phyloP scores from a whole-genome alignment of 352 stramenopile genomes.

The Pythium monospermum region DNA sequence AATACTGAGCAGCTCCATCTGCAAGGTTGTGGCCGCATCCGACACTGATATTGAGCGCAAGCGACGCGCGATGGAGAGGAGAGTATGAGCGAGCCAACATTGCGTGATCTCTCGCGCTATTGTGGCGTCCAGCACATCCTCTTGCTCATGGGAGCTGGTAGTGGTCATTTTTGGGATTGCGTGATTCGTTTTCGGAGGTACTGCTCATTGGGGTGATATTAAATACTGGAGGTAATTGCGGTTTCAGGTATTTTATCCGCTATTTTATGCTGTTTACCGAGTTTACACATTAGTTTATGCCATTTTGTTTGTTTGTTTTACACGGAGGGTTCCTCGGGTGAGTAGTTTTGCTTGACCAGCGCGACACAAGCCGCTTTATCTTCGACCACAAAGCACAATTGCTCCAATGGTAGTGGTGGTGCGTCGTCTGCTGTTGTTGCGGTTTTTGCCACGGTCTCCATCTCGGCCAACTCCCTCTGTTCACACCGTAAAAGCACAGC shows the following conservation, averaged over 20 bases:
- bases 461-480: constrained; percentile 17
- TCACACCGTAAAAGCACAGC: not conserved
- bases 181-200: no score
- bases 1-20: not conserved
- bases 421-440: not conserved
- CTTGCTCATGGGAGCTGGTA: no score
- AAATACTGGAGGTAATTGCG: no score
- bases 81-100: constrained; percentile 21
- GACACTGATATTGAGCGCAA: not conserved
- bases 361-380: constrained; percentile 27
- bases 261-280: constrained; percentile 4
- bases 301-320: constrained; percentile 14
- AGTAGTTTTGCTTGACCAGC: constrained; percentile 32
- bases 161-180: no score
- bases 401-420: constrained; percentile 16
- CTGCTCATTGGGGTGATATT: no score
- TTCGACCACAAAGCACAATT: constrained; percentile 31
- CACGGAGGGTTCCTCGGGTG: constrained; percentile 4
- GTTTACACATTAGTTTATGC: not conserved
- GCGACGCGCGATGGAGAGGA: constrained; percentile 6
- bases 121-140: no score
- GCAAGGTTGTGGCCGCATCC: not conserved
- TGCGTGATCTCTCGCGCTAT: constrained; percentile 18
- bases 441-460: constrained; percentile 11
- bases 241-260: constrained; percentile 6